Percentiles rank a stretch among this genome's conserved stretches.
Evolutionary conservation across 352 stramenopile species (phyloP).

Genomic region (Phytopythium vexans): DNA sequence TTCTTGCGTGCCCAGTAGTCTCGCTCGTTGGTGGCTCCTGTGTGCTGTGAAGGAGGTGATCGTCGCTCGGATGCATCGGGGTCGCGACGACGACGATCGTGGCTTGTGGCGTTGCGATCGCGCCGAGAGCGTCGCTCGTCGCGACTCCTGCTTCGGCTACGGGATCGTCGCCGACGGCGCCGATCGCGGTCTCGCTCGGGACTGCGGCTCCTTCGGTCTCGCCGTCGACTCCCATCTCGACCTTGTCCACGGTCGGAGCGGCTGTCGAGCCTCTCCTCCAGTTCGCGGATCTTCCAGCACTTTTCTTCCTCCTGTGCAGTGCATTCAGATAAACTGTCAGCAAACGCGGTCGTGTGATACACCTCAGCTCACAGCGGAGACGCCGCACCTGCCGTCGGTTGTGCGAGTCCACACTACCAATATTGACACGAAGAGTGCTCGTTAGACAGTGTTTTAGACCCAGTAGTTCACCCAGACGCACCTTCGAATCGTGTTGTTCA

Average conservation of each 20-base stretch:
- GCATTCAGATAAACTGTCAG: too few species aligned
- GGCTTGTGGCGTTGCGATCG: neutral
- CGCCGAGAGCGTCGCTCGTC: neutral
- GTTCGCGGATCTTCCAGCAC: conserved; percentile 46
- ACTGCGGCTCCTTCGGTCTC: conserved; percentile 1
- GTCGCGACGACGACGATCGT: neutral
- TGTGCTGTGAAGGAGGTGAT: too few species aligned
- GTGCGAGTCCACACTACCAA: conserved; percentile 46
- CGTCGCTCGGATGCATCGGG: too few species aligned
- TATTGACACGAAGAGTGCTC: neutral
- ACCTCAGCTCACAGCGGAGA: too few species aligned
- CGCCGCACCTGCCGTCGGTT: conserved; percentile 64
- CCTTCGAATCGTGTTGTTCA: conserved; percentile 60
- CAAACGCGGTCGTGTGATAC: neutral
- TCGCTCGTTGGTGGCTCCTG: conserved; percentile 27
- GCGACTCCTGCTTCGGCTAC: neutral
- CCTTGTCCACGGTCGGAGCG: conserved; percentile 5
- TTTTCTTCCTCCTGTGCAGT: conserved; percentile 51
- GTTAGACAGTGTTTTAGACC: too few species aligned
- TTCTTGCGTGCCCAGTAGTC: conserved; percentile 61
- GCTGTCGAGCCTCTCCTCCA: conserved; percentile 32
- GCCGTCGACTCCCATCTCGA: conserved; percentile 3
- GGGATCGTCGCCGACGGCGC: too few species aligned
- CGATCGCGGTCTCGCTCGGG: neutral
- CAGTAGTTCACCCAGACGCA: conserved; percentile 10